Percentiles rank a stretch among this genome's conserved stretches.
phyloP scores from a whole-genome alignment of 352 stramenopile genomes.

The Globisporangium radiosum region DNA sequence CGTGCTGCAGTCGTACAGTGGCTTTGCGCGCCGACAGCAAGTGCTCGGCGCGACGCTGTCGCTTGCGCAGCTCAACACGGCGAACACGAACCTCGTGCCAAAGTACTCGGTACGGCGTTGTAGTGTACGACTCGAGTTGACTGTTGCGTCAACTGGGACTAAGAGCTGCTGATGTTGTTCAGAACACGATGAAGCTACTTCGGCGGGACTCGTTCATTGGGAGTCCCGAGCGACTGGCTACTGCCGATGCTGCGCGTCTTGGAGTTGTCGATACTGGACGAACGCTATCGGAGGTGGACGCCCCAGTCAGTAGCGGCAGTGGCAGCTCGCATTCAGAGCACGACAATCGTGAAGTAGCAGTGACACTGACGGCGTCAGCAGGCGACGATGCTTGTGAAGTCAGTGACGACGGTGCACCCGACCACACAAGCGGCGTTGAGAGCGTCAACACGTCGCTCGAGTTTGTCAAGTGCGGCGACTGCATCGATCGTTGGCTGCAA shows the following conservation, averaged over 20 bases:
- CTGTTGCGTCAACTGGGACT: background rate
- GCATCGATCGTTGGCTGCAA: background rate
- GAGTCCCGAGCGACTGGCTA: conserved; percentile 1
- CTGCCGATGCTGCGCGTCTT: too few relatives aligned
- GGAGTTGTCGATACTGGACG: background rate
- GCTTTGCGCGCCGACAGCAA: conserved; percentile 48
- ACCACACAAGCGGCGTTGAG: background rate
- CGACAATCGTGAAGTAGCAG: too few relatives aligned
- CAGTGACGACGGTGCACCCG: background rate
- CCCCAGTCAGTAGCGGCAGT: background rate
- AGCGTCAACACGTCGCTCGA: conserved; percentile 16
- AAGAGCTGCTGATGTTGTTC: background rate
- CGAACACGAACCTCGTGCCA: conserved; percentile 58
- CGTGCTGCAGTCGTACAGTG: conserved; percentile 42
- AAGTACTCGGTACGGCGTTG: conserved; percentile 33
- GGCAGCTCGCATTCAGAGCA: too few relatives aligned
- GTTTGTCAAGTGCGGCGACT: conserved; percentile 20
- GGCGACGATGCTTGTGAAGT: background rate
- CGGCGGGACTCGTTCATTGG: conserved; percentile 15
- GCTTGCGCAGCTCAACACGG: conserved; percentile 19
- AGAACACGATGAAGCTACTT: conserved; percentile 32
- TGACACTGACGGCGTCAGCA: too few relatives aligned
- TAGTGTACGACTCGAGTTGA: background rate
- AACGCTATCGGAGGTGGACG: too few relatives aligned
- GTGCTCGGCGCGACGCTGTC: conserved; percentile 25